Conservation (phyloP, 345 rosid species). For the Firmiana major region DNA sequence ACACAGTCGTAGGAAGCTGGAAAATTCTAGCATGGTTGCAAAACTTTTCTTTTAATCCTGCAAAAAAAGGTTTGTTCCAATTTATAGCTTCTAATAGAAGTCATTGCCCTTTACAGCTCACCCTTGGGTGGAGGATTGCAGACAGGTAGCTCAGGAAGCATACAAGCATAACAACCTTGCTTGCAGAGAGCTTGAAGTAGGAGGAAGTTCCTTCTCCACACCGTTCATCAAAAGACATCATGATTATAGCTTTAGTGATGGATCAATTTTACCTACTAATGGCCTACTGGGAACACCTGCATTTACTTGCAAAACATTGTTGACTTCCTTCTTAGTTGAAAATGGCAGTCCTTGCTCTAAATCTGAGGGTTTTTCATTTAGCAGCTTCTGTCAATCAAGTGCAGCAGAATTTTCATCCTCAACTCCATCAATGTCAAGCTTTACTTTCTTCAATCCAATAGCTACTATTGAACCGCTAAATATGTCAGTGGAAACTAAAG, state of each 20-base stretch:
- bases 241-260: constrained; percentile 59
- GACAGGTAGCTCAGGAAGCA: constrained; percentile 32
- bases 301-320: constrained; percentile 44
- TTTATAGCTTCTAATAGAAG: neutral
- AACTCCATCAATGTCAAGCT: constrained; percentile 64
- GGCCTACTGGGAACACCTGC: constrained; percentile 31
- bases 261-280: constrained; percentile 15
- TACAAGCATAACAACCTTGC: constrained; percentile 28
- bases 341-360: constrained; percentile 23
- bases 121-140: constrained; percentile 60
- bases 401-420: constrained; percentile 33
- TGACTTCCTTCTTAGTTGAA: constrained; percentile 48
- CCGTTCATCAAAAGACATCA: constrained; percentile 33
- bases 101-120: constrained; percentile 45
- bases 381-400: constrained; percentile 37
- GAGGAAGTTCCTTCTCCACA: constrained; percentile 40
- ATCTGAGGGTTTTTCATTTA: constrained; percentile 54
- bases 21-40: neutral
- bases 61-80: neutral
- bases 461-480: constrained; percentile 25
- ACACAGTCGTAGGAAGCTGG: neutral
- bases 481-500: constrained; percentile 5
- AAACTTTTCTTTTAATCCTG: neutral
- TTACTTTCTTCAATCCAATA: constrained; percentile 52
- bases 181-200: constrained; percentile 35